phyloP scores from a whole-genome alignment of 2,329 filamentous ascomycete genomes.

The Aureobasidium vineae region DNA sequence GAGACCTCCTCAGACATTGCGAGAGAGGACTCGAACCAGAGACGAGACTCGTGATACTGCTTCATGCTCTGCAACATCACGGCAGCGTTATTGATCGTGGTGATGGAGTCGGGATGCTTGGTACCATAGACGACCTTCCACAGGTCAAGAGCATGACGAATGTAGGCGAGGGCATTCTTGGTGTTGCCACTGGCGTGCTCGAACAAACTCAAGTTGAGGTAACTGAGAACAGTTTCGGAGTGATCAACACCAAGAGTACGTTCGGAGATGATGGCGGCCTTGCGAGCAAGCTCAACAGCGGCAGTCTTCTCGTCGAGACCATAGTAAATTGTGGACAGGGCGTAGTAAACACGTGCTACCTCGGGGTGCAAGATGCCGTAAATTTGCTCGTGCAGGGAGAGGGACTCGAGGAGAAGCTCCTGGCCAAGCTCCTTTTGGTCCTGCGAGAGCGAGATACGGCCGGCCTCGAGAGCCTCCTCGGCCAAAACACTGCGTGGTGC shows the following conservation, averaged over 20 bases:
- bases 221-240: conserved; percentile 88
- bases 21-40: conserved; percentile 84
- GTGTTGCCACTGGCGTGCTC: conserved; percentile 91
- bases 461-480: conserved; percentile 93
- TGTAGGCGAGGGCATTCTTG: conserved; percentile 78
- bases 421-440: conserved; percentile 94
- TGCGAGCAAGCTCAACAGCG: conserved; percentile 90
- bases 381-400: conserved; percentile 96
- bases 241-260: conserved; percentile 91
- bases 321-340: conserved; percentile 92
- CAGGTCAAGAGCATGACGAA: conserved; percentile 87
- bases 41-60: conserved; percentile 87
- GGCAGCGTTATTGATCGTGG: conserved; percentile 96
- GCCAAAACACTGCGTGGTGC: conserved; percentile 85
- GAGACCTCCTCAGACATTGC: conserved; percentile 86
- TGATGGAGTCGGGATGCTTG: conserved; percentile 95
- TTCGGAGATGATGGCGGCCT: conserved; percentile 94
- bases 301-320: conserved; percentile 97
- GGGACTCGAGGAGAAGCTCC: conserved; percentile 90
- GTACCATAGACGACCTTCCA: conserved; percentile 97
- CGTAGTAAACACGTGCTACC: conserved; percentile 92
- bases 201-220: conserved; percentile 92
- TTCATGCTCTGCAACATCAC: conserved; percentile 98
- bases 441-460: conserved; percentile 92
- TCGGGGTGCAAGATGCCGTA: conserved; percentile 97